A percentile compares a stretch with the other conserved stretches of the same genome.
Conservation (phyloP, 352 stramenopile species). For the Phytophthora sansomeana region DNA sequence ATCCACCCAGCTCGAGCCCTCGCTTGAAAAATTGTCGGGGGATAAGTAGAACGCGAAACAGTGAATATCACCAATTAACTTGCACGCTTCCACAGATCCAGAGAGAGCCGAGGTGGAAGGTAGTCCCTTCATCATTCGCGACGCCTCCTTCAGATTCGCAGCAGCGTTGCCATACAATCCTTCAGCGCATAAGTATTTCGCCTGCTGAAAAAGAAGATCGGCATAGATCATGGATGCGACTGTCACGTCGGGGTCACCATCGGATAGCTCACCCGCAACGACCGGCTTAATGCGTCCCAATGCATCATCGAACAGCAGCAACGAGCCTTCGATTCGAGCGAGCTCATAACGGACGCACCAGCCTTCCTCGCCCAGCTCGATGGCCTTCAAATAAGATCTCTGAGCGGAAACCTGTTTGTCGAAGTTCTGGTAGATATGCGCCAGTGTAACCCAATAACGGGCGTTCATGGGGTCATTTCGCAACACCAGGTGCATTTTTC, state of each 20-base stretch:
- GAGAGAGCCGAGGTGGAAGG: slow-evolving; percentile 35
- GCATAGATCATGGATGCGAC: slow-evolving; percentile 69
- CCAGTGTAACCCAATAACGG: slow-evolving; percentile 75
- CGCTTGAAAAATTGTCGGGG: slow-evolving; percentile 60
- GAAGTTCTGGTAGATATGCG: slow-evolving; percentile 85
- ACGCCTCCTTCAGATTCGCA: slow-evolving; percentile 69
- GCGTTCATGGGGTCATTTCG: slow-evolving; percentile 75
- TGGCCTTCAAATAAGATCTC: slow-evolving; percentile 80
- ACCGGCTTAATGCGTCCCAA: slow-evolving; percentile 64
- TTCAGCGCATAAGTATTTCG: slow-evolving; percentile 77
- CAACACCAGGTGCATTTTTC: slow-evolving; percentile 76
- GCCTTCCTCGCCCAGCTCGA: slow-evolving; percentile 69
- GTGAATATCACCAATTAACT: slow-evolving; percentile 85
- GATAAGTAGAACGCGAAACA: slow-evolving; percentile 87
- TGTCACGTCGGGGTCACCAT: slow-evolving; percentile 32
- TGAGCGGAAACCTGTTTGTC: slow-evolving; percentile 81
- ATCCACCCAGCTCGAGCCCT: slow-evolving; percentile 55
- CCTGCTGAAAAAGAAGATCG: slow-evolving; percentile 79
- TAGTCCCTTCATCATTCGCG: slow-evolving; percentile 51
- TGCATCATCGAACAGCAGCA: slow-evolving; percentile 79
- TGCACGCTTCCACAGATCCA: slow-evolving; percentile 53
- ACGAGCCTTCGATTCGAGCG: slow-evolving; percentile 76
- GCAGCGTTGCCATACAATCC: slow-evolving; percentile 77
- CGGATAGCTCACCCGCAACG: slow-evolving; percentile 29
- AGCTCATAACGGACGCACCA: slow-evolving; percentile 84